Evolutionary conservation across 1,284 basidiomycete species (phyloP), one percentile per base, ranked within the genome.

Genomic region (Leccinum insigne): DNA sequence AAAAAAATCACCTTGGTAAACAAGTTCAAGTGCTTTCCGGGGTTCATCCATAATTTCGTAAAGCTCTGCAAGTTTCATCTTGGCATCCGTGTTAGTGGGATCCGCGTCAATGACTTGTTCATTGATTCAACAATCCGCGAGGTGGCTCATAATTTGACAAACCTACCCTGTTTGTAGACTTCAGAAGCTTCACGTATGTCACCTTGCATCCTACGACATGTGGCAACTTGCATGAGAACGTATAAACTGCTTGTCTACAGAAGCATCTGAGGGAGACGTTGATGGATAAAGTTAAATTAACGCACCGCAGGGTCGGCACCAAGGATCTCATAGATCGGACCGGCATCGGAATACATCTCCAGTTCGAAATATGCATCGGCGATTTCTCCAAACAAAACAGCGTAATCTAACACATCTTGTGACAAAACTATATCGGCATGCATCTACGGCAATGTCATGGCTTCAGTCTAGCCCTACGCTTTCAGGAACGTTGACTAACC

Each of bases 1-100:
- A 40, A 26, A 35, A 26, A 21, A 23, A 0, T 6, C 68, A 93
- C 94, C 93, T 83, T 96, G 89, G 64, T 93, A 91, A 3, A 98
- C 93, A 1, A 97, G 80, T 23, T 93, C 89, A 0, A 98, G 82
- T 0, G 96, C 96, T 73, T 91, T 91, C 16, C 90, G 82, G 4
- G 92, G 89, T 70, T 95, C 87, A 54, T 91, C 89, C 69, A 92
- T 78, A 18, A 90, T 86, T 75, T 99, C 97, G 68, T 94, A 94
- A 18, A 96, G 88, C 67, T 94, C 93, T 0, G 96, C 96, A 1
- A 98, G 84, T 69, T 92, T 91, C 85, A 96, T 90, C 75, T 94
- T 94, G 7, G 90, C 90, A 32, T 96, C 92, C 68, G 89, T 87
- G 70, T 94, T 86, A 3, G 85, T 83, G 0, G 92, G 89, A 73